Evolutionary conservation across 2,329 filamentous ascomycete species (phyloP).

Genomic region (Bipolaris sorokiniana): DNA sequence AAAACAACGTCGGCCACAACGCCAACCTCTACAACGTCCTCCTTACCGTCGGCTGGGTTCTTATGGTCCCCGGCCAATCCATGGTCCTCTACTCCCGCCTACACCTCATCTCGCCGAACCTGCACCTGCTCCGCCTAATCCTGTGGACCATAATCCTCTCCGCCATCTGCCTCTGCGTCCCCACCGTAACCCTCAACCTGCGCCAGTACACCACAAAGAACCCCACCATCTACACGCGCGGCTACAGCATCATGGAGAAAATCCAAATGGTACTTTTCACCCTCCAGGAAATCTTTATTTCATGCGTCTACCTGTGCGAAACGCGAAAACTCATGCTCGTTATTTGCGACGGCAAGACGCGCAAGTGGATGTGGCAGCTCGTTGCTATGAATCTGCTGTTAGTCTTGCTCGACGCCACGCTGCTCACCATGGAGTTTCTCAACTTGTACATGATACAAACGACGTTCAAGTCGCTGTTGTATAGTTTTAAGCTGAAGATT

Average conservation of each 20-base stretch:
- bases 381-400: constrained; percentile 22
- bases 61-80: constrained; percentile 65
- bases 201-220: constrained; percentile 23
- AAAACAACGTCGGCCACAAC: constrained; percentile 20
- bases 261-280: constrained; percentile 50
- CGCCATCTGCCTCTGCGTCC: constrained; percentile 49
- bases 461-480: constrained; percentile 47
- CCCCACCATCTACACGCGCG: constrained; percentile 10
- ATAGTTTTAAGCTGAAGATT: constrained; percentile 56
- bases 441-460: constrained; percentile 28
- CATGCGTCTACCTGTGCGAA: constrained; percentile 57
- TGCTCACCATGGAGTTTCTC: constrained; percentile 20
- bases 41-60: constrained; percentile 57
- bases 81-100: constrained; percentile 64
- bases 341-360: constrained; percentile 13
- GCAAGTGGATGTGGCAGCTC: constrained; percentile 23
- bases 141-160: constrained; percentile 60
- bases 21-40: constrained; percentile 40
- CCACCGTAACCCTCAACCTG: constrained; percentile 53
- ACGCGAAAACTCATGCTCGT: constrained; percentile 39
- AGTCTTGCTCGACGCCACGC: constrained; percentile 18
- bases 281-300: constrained; percentile 44
- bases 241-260: constrained; percentile 42
- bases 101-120: constrained; percentile 18
- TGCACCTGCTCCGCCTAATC: constrained; percentile 43